phyloP scores from a whole-genome alignment of 1,284 basidiomycete species.

The Boletus semigastroideus region DNA sequence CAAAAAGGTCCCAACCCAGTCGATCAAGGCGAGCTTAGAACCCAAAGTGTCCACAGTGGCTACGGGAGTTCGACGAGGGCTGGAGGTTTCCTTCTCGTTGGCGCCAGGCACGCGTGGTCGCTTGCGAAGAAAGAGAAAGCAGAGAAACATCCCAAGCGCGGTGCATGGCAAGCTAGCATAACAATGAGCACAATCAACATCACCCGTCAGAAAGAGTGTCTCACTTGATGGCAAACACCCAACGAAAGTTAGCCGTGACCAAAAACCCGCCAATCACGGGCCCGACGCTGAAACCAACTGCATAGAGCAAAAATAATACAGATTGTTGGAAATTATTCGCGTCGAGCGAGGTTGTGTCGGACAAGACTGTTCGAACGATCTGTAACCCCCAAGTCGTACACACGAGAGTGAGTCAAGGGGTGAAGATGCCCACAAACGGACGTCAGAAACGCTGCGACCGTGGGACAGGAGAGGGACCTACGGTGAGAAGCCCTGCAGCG shows the following conservation, averaged over 20 bases:
- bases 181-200: background rate
- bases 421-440: no score
- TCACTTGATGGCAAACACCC: constrained; percentile 57
- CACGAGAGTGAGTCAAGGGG: background rate
- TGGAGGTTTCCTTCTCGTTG: constrained; percentile 15
- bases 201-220: constrained; percentile 6
- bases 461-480: constrained; percentile 20
- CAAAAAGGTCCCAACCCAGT: constrained; percentile 46
- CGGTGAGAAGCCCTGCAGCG: constrained; percentile 48
- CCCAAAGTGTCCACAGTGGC: constrained; percentile 21
- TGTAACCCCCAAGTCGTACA: constrained; percentile 14
- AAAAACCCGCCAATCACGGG: constrained; percentile 49
- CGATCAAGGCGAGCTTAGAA: constrained; percentile 39
- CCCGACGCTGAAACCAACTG: constrained; percentile 44
- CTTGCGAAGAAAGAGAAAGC: constrained; percentile 43
- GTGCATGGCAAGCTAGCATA: constrained; percentile 25
- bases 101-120: constrained; percentile 24
- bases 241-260: constrained; percentile 43
- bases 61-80: background rate
- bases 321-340: constrained; percentile 44
- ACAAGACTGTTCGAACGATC: constrained; percentile 45
- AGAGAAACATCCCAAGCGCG: constrained; percentile 38
- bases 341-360: constrained; percentile 44
- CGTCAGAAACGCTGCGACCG: background rate
- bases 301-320: constrained; percentile 43